These are phyloP conservation scores for Rhodamnia rubescens DNA, from an alignment of 345 rosid genomes.

Conservation along the genomic window DNA sequence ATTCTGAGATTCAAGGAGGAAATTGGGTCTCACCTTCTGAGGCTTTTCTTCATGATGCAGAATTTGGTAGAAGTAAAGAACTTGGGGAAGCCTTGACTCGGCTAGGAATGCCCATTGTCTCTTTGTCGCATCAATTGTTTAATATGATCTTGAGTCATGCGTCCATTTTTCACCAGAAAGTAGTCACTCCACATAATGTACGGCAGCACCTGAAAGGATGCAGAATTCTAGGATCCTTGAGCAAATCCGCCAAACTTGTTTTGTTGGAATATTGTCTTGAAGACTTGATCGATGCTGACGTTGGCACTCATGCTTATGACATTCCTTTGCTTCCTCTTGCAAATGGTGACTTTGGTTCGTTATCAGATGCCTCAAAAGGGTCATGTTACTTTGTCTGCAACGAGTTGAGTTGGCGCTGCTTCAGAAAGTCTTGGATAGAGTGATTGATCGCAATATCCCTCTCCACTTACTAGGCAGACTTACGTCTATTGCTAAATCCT, in stretches of 20 bases:
- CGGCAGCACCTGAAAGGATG: slow-evolving; percentile 59
- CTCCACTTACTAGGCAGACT: slow-evolving; percentile 45
- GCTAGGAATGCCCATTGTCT: slow-evolving; percentile 80
- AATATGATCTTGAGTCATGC: slow-evolving; percentile 61
- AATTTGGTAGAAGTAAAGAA: slow-evolving; percentile 53
- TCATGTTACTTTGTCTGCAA: slow-evolving; percentile 56
- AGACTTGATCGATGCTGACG: slow-evolving; percentile 75
- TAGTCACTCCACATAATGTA: slow-evolving; percentile 75
- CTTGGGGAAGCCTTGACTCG: slow-evolving; percentile 62
- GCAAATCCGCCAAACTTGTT: slow-evolving; percentile 54
- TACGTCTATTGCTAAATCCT: slow-evolving; percentile 53
- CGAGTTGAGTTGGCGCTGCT: slow-evolving; percentile 62
- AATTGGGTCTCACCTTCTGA: slow-evolving; percentile 76
- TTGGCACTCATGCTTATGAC: slow-evolving; percentile 39
- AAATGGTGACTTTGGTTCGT: slow-evolving; percentile 65
- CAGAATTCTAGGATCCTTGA: slow-evolving; percentile 32
- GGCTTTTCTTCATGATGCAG: slow-evolving; percentile 82
- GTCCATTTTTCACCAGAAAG: slow-evolving; percentile 52
- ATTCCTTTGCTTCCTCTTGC: slow-evolving; percentile 79
- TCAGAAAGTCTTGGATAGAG: slow-evolving; percentile 47
- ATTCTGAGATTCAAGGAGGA: slow-evolving; percentile 63
- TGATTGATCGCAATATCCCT: slow-evolving; percentile 65
- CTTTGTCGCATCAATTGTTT: slow-evolving; percentile 57
- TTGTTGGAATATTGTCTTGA: slow-evolving; percentile 89
- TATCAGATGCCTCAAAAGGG: slow-evolving; percentile 46